phyloP scores from a whole-genome alignment of 129 eudicot genomes.

The Apium graveolens region DNA sequence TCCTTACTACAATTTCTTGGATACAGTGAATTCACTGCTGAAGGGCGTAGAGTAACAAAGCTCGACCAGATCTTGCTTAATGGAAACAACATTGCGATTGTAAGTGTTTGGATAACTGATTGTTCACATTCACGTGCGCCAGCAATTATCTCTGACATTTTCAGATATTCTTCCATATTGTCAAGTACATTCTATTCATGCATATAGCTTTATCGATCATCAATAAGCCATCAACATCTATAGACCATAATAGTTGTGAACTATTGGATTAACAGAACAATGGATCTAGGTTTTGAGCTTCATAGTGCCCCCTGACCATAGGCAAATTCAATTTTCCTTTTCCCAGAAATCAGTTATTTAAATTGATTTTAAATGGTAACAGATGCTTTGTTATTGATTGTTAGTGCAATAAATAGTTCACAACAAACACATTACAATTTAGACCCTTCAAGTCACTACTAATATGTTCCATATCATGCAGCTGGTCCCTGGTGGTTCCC shows the following conservation, averaged over 20 bases:
- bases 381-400: background rate
- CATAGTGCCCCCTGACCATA: background rate
- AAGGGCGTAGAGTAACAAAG: constrained; percentile 80
- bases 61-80: constrained; percentile 88
- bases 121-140: background rate
- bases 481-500: constrained; percentile 23
- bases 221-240: background rate
- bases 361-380: background rate
- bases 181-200: background rate
- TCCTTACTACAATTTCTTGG: background rate
- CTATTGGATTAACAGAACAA: background rate
- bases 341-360: background rate
- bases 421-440: background rate
- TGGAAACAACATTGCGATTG: constrained; percentile 89
- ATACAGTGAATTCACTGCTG: constrained; percentile 80
- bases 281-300: background rate
- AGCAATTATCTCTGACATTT: too few relatives aligned
- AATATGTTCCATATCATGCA: background rate
- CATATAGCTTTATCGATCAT: background rate
- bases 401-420: background rate
- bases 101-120: constrained; percentile 28
- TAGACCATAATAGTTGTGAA: background rate
- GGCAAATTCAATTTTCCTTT: background rate
- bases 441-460: background rate
- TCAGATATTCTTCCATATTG: background rate